Percentiles rank a stretch among this genome's conserved stretches.
Evolutionary conservation across 306 rosid species (phyloP).

Genomic region (Mimosa pudica): DNA sequence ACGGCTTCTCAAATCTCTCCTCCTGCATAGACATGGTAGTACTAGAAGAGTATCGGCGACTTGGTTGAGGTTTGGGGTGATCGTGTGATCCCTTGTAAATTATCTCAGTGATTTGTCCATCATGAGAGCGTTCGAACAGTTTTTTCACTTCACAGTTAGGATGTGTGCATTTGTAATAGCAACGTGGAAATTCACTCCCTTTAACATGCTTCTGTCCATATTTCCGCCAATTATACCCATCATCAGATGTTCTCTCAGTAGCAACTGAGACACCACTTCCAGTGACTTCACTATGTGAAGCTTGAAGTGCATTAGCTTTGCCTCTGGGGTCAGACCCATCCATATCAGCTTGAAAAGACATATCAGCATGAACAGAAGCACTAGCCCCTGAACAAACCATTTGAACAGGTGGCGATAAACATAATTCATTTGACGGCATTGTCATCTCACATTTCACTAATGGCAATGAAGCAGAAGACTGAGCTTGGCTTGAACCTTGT

Average conservation of each 20-base stretch:
- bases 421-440: constrained; percentile 62
- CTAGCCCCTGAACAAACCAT: constrained; percentile 53
- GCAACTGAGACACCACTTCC: constrained; percentile 60
- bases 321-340: constrained; percentile 61
- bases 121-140: constrained; percentile 93
- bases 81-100: constrained; percentile 98
- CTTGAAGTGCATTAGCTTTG: constrained; percentile 57
- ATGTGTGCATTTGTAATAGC: constrained; percentile 97
- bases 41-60: constrained; percentile 79
- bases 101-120: constrained; percentile 93
- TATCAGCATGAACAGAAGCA: constrained; percentile 61
- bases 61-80: constrained; percentile 97
- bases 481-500: constrained; percentile 57
- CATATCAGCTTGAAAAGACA: constrained; percentile 55
- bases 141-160: constrained; percentile 99
- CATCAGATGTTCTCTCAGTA: constrained; percentile 71
- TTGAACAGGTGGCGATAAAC: constrained; percentile 61
- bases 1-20: constrained; percentile 76
- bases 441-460: constrained; percentile 64
- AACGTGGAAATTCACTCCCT: constrained; percentile 98
- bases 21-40: constrained; percentile 60
- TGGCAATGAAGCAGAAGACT: constrained; percentile 48
- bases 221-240: constrained; percentile 98
- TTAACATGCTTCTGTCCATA: constrained; percentile 97
- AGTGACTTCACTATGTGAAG: constrained; percentile 63